phyloP scores from a whole-genome alignment of 1,284 basidiomycete species.

The Apiotrichum veenhuisii region DNA sequence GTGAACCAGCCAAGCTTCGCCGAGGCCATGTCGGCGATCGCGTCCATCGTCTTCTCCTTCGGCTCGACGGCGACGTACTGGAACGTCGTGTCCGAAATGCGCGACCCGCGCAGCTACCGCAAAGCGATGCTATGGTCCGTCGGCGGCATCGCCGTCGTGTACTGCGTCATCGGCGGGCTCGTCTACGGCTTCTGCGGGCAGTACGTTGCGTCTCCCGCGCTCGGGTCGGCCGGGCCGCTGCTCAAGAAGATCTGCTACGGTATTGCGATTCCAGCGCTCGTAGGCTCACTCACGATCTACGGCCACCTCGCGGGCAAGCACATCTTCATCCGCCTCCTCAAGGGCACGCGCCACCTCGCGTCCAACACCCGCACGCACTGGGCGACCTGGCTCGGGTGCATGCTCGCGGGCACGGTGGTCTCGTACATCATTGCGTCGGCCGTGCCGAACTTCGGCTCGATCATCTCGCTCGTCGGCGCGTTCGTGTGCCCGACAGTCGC shows the following conservation, averaged over 20 bases:
- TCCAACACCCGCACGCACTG: conserved; percentile 59
- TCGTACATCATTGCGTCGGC: conserved; percentile 20
- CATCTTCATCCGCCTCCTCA: conserved; percentile 60
- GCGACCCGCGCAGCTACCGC: conserved; percentile 28
- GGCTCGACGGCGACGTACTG: no score
- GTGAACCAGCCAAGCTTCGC: conserved; percentile 26
- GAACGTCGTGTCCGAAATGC: conserved; percentile 43
- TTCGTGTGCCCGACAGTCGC: conserved; percentile 20
- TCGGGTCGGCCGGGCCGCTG: conserved; percentile 41
- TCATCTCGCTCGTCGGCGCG: conserved; percentile 31
- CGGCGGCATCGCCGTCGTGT: conserved; percentile 20
- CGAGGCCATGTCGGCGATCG: conserved; percentile 8
- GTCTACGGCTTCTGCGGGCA: conserved; percentile 9
- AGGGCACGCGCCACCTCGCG: conserved; percentile 58
- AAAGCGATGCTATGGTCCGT: conserved; percentile 25
- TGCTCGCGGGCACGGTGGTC: conserved; percentile 20
- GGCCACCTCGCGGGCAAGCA: conserved; percentile 55
- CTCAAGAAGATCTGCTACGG: conserved; percentile 42
- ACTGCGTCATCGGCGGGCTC: conserved; percentile 12
- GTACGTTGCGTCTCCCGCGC: conserved; percentile 27
- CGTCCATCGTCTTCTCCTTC: conserved; percentile 22
- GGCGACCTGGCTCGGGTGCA: conserved; percentile 57
- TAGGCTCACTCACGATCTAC: conserved; percentile 13
- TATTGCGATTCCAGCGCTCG: conserved; percentile 34
- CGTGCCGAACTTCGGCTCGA: conserved; percentile 24